Evolutionary conservation across 306 rosid genomes (phyloP), one percentile per base, ranked within the genome.

Genomic region (Vigna trinervia): DNA sequence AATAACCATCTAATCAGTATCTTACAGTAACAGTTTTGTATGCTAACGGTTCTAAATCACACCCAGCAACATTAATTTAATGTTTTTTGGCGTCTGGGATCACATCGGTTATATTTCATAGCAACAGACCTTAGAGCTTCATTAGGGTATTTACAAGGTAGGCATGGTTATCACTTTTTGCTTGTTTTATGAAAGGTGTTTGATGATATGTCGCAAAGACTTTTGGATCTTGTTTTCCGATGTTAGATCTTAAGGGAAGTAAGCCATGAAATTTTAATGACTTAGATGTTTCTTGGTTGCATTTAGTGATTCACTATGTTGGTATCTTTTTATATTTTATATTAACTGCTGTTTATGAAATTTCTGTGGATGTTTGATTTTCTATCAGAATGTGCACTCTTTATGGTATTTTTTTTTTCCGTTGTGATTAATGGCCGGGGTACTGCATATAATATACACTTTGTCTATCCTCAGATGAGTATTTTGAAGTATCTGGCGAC

Each of bases 391-490:
- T 60, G 13, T 69, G 71, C 43, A 19, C 48, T 61, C 20, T 69
- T 34, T 34, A 63, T 77, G 32, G 68, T 54, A n/a, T 46, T 26
- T 11, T 57, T 22, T 22, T 72, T 66, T 66, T 0, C 47, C 47
- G 4, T 43, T 76, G 46, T 80, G 53, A 60, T 4, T 32, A 20
- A 54, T 62, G 79, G 23, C 56, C 63, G 39, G 50, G 34, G 54
- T 63, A 48, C 32, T 67, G 68, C 48, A 19, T 45, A 19, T 30
- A 17, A 62, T 34, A 15, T 70, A 54, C 63, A 47, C 30, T 75
- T 68, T 38, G 26, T 68, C 67, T 28, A 36, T 69, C 5, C 72
- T 59, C 47, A 80, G 58, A 90, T 90, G 97, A 82, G 77, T 77
- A 54, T 48, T 69, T 81, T 90, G 66, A 89, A 77, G 90, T 83